Evolutionary conservation across 805 yeast genomes (phyloP).

Genomic region (Kregervanrija fluxuum): DNA sequence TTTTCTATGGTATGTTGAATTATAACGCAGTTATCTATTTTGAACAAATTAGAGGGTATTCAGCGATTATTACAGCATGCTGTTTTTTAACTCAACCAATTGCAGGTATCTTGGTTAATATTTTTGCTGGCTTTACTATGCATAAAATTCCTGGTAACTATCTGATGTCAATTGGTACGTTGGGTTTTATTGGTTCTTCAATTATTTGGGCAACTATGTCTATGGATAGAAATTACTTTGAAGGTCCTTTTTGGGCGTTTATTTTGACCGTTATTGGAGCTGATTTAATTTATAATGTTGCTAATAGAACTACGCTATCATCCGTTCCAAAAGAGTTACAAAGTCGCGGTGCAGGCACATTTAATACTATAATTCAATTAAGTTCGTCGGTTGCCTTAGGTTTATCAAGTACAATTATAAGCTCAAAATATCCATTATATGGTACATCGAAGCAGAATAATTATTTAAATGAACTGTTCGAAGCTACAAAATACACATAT

Average conservation of each 20-base stretch:
- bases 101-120: conserved; percentile 34
- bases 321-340: conserved; percentile 33
- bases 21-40: conserved; percentile 37
- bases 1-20: conserved; percentile 32
- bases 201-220: conserved; percentile 37
- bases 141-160: conserved; percentile 36
- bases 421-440: conserved; percentile 25
- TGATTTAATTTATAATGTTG: conserved; percentile 39
- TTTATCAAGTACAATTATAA: conserved; percentile 32
- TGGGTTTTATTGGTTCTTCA: conserved; percentile 30
- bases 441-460: conserved; percentile 22
- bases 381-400: conserved; percentile 37
- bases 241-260: conserved; percentile 40
- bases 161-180: conserved; percentile 29
- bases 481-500: conserved; percentile 30
- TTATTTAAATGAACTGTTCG: conserved; percentile 21
- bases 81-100: conserved; percentile 38
- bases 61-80: conserved; percentile 36
- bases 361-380: conserved; percentile 37
- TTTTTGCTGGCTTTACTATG: conserved; percentile 39
- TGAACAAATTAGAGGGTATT: conserved; percentile 31
- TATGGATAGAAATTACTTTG: conserved; percentile 31
- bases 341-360: conserved; percentile 41
- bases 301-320: conserved; percentile 35
- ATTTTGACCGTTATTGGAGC: conserved; percentile 37